Evolutionary conservation across 305 asterid species (phyloP), one percentile per base, ranked within the genome.

Genomic region (Salvia sclarea): DNA sequence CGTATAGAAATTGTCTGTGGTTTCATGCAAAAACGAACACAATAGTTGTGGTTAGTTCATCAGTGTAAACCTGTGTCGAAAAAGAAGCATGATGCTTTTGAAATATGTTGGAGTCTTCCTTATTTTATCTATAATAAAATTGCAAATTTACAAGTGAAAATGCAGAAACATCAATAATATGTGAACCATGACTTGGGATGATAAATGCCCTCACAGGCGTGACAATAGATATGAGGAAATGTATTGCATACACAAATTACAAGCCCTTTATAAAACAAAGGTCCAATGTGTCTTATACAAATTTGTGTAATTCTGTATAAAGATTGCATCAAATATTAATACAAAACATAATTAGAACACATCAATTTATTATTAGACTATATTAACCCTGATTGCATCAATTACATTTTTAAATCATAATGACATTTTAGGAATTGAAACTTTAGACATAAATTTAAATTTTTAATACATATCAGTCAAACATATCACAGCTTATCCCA

Each of bases 1-100:
- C 78, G 0, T 61, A 18, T 3, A 77, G 61, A 44, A 77, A 77
- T 48, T 3, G 72, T 61, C 78, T 77, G 37, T 28, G 48, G 9
- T 8, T 8, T 14, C 44, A 53, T 9, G n/a, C 31, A 37, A n/a
- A 38, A 37, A 49, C 47, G 57, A 18, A 20, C 2, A 65, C 10
- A 18, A 3, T 12, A 28, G 52, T 43, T 17, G 60, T 5, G 22
- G 25, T 70, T 35, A 52, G 33, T 49, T 24, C 35, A n/a, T 43
- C 30, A 47, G 8, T 12, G 43, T 44, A 31, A 44, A 44, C 45
- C 48, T 17, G 55, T n/a, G 31, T 2, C 18, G 8, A 54, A 40
- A 41, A 45, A 35, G 50, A 57, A 58, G 43, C 28, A 28, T 30
- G 9, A 24, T 68, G 64, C 45, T 68, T 43, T 14, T 21, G 50